These are phyloP conservation scores for Geranium incanum DNA, from an alignment of 441 rosid genomes.

Conservation along the genomic window DNA sequence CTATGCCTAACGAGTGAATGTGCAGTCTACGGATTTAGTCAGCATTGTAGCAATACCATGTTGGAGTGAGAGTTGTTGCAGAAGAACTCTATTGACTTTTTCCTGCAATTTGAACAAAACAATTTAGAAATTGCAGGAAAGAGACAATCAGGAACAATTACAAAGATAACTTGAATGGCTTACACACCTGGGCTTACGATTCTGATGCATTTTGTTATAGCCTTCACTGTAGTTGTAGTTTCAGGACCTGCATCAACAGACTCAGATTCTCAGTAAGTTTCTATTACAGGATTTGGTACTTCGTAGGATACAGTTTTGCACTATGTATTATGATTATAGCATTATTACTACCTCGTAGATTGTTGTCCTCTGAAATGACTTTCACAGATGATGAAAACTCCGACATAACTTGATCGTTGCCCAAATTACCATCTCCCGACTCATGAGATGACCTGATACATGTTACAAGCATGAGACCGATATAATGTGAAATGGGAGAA, in stretches of 20 bases:
- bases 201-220: conserved; percentile 41
- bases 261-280: not conserved
- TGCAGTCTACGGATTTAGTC: not conserved
- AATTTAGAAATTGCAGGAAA: not conserved
- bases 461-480: not conserved
- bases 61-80: conserved; percentile 27
- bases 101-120: conserved; percentile 30
- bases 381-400: conserved; percentile 48
- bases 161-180: not conserved
- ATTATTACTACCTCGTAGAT: conserved; percentile 35
- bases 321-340: conserved; percentile 6
- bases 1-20: too few species aligned
- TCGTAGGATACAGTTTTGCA: not conserved
- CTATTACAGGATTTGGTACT: not conserved
- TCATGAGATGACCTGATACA: conserved; percentile 47
- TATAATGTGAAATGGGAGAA: not conserved
- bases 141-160: not conserved
- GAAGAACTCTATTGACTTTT: conserved; percentile 26
- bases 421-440: conserved; percentile 34
- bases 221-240: conserved; percentile 36
- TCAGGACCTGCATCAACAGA: conserved; percentile 38
- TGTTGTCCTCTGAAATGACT: conserved; percentile 37
- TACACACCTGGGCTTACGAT: conserved; percentile 52
- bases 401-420: conserved; percentile 35
- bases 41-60: conserved; percentile 26